Percentiles rank a stretch among this genome's conserved stretches.
Evolutionary conservation across 2,329 filamentous ascomycete genomes (phyloP).

Genomic region (Scedosporium dehoogii): DNA sequence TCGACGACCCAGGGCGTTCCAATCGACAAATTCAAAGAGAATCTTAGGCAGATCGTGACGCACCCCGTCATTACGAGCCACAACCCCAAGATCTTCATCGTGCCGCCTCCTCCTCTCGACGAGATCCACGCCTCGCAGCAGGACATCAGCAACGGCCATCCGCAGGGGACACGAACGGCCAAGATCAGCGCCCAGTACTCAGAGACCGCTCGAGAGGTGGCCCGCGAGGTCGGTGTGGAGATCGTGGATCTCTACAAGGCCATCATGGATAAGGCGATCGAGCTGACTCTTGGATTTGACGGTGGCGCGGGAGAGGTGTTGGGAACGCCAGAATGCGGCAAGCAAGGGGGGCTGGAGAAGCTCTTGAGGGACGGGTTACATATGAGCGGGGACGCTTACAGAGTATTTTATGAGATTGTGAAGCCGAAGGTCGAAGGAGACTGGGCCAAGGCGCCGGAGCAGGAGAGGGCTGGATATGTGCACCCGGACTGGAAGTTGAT

Average conservation of each 20-base stretch:
- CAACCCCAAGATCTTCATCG: slow-evolving; percentile 60
- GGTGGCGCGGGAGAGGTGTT: slow-evolving; percentile 36
- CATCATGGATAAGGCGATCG: slow-evolving; percentile 61
- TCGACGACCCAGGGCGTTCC: slow-evolving; percentile 66
- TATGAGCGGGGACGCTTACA: slow-evolving; percentile 43
- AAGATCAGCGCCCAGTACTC: slow-evolving; percentile 47
- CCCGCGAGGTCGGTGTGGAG: slow-evolving; percentile 54
- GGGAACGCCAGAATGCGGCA: slow-evolving; percentile 38
- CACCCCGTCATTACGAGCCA: slow-evolving; percentile 64
- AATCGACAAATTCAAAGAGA: slow-evolving; percentile 57
- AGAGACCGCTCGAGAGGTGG: slow-evolving; percentile 53
- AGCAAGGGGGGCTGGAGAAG: slow-evolving; percentile 38
- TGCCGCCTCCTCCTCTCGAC: slow-evolving; percentile 76
- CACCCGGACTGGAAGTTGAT: slow-evolving; percentile 37
- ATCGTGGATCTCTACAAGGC: slow-evolving; percentile 73
- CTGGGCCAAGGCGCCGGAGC: slow-evolving; percentile 21
- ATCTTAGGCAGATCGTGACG: slow-evolving; percentile 60
- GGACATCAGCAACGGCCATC: slow-evolving; percentile 36
- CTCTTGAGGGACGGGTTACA: slow-evolving; percentile 51
- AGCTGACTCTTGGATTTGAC: slow-evolving; percentile 46
- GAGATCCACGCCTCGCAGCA: slow-evolving; percentile 53
- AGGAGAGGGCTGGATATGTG: slow-evolving; percentile 28
- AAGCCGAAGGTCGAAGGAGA: slow-evolving; percentile 36
- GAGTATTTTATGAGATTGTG: slow-evolving; percentile 39
- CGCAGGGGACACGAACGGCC: slow-evolving; percentile 31